A percentile compares a stretch with the other conserved stretches of the same genome.
Conservation (phyloP, 345 rosid genomes). For the Syzygium oleosum region DNA sequence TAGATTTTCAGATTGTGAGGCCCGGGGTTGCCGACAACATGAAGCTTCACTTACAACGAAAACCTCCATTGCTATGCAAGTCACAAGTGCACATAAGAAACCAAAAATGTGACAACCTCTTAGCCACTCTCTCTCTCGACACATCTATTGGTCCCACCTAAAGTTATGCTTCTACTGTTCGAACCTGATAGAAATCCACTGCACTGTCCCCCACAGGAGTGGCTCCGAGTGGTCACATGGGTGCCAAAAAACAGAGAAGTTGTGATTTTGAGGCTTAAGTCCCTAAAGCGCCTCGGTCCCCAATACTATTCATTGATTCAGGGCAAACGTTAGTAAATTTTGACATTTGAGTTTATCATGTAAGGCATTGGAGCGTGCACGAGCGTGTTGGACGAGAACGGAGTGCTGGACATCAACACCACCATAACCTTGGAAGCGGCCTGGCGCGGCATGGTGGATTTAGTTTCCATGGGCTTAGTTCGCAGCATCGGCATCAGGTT, state of each 20-base stretch:
- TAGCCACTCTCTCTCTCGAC: background rate
- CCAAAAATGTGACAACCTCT: background rate
- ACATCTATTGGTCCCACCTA: background rate
- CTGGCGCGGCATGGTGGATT: conserved; percentile 84
- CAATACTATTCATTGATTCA: too few species aligned
- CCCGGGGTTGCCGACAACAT: background rate
- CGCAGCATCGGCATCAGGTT: conserved; percentile 86
- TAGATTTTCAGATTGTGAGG: background rate
- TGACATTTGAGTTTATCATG: background rate
- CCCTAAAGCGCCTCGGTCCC: too few species aligned
- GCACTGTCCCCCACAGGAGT: background rate
- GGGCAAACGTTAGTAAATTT: background rate
- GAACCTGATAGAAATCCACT: background rate
- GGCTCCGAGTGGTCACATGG: background rate
- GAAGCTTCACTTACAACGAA: background rate
- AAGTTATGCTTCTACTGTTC: background rate
- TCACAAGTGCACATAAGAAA: background rate
- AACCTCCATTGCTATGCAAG: background rate
- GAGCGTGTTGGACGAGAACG: conserved; percentile 66
- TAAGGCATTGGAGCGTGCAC: conserved; percentile 61
- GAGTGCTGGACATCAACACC: conserved; percentile 73
- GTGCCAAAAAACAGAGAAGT: background rate
- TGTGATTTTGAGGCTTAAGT: background rate
- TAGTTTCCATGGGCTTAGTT: conserved; percentile 75
- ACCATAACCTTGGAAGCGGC: conserved; percentile 70